Conservation (phyloP, 2,329 filamentous ascomycete species). For the Pleochaeta shiraiana region DNA sequence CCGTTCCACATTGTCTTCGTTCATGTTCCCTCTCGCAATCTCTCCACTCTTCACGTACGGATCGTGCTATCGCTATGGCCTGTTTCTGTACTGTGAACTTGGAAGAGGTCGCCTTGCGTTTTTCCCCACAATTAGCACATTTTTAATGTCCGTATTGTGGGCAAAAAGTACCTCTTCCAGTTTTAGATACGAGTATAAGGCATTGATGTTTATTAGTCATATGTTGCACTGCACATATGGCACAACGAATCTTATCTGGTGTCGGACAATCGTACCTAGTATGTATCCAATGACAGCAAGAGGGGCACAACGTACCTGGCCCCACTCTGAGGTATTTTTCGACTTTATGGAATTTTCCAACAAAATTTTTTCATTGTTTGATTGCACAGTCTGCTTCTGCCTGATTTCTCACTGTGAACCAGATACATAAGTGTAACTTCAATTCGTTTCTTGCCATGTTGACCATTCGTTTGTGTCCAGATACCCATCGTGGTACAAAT, state of each 20-base stretch:
- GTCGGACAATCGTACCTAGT: not conserved
- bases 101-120: not conserved
- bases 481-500: not conserved
- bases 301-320: not conserved
- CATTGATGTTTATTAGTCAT: too few species aligned
- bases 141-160: not conserved
- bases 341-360: not conserved
- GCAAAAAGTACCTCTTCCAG: not conserved
- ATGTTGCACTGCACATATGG: too few species aligned
- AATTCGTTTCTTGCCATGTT: not conserved
- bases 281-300: not conserved
- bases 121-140: not conserved
- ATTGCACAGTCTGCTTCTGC: not conserved
- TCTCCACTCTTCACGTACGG: not conserved
- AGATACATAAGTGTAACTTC: not conserved
- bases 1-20: not conserved
- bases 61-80: not conserved
- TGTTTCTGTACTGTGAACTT: not conserved
- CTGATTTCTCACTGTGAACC: not conserved
- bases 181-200: not conserved
- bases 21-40: not conserved
- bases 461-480: not conserved
- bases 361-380: not conserved
- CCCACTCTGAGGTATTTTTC: not conserved
- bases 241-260: too few species aligned